A percentile compares a stretch with the other conserved stretches of the same genome.
Evolutionary conservation across 352 stramenopile genomes (phyloP).

Genomic region (Pythium phragmiticola): DNA sequence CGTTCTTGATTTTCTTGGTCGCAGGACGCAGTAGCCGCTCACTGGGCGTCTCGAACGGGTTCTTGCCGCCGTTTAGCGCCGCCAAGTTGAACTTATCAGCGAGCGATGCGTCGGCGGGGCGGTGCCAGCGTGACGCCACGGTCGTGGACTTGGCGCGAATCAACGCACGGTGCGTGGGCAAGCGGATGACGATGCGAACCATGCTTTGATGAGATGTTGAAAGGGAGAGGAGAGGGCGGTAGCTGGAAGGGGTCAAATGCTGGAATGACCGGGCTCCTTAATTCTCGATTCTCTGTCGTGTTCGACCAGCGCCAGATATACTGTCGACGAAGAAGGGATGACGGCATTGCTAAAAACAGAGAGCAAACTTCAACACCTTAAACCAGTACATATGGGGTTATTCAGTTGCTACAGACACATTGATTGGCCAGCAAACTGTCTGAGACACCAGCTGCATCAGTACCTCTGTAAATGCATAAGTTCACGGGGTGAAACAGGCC

Average conservation of each 20-base stretch:
- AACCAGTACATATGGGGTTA: not conserved
- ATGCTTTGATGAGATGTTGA: not conserved
- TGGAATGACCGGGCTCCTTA: not conserved
- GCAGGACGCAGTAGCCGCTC: constrained; percentile 43
- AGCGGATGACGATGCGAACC: constrained; percentile 19
- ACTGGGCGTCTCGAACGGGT: constrained; percentile 62
- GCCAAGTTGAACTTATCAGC: constrained; percentile 65
- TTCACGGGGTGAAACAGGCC: not conserved
- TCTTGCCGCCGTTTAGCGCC: constrained; percentile 66
- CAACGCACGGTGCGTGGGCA: constrained; percentile 4
- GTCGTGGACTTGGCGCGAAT: constrained; percentile 2
- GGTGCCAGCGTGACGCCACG: not conserved
- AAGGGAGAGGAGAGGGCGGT: not conserved
- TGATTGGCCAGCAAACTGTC: not conserved
- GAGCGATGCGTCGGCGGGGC: constrained; percentile 27
- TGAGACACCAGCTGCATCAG: not conserved
- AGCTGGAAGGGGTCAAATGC: not conserved
- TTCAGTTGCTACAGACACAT: not conserved
- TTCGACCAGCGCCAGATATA: not conserved
- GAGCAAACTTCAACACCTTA: constrained; percentile 4
- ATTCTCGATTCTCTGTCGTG: not conserved
- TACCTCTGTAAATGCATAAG: not conserved
- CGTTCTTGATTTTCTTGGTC: constrained; percentile 19
- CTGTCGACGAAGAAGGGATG: not conserved
- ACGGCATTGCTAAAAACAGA: not conserved